Evolutionary conservation across 129 eudicot species (phyloP), one percentile per base, ranked within the genome.

Genomic region (Lonicera japonica): DNA sequence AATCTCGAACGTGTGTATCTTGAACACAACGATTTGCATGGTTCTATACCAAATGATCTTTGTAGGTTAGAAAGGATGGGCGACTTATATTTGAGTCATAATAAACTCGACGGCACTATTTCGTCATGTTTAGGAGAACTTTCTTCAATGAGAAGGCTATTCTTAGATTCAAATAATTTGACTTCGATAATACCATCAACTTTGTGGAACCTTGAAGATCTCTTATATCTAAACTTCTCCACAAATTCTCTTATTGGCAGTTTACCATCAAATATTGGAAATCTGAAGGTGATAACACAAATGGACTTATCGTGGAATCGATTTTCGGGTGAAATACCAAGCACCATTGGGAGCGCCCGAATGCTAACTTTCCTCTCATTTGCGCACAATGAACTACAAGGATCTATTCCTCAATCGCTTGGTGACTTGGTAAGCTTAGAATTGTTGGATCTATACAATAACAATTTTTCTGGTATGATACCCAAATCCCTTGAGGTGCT

Each of bases 71-170:
- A 20, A 7, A 67, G 56, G 15, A 13, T 83, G 21, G 69, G 9
- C 6, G 56, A 54, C 6, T 14, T 80, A 8, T 55, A 59, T 66
- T 46, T 83, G 24, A 25, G 59, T 13, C 9, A 47, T 21, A 84
- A 80, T 47, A 60, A 11, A 5, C 47, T 80, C 25, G 63, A 60
- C 22, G 82, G 86, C 8, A 16, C 17, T 1, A 39, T 83, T 11
- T 86, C 90, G 58, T 3, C 38, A 3, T 83, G 90, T 54, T 36
- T 83, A 51, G 79, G 81, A 36, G 72, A 73, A 19, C 15, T 70
- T 16, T 25, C 20, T 15, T 65, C 66, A 0, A 50, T 83, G 65
- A 25, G 76, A 23, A 25, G 52, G 38, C 59, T 83, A 23, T 62
- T 54, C 12, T 50, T 83, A 55, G 73, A 73, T 58, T 25, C 60